These are phyloP conservation scores for Artemisia argyi DNA, from an alignment of 129 eudicot species.

Conservation along the genomic window DNA sequence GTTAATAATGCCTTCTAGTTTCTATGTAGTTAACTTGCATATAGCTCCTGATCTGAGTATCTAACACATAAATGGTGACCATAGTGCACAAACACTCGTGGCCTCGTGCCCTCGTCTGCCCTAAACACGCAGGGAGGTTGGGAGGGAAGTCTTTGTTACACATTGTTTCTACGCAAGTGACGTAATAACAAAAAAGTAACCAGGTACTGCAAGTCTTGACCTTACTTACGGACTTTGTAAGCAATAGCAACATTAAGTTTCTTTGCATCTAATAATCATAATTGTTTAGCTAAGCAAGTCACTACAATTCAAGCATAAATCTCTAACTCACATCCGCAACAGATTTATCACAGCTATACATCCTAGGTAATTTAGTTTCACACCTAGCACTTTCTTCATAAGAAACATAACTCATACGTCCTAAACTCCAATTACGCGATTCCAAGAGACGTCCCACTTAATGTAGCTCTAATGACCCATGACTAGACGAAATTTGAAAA, in stretches of 20 bases:
- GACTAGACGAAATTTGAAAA: not conserved
- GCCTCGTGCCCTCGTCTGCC: not conserved
- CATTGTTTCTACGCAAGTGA: not conserved
- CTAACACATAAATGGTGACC: not conserved
- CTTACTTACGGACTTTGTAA: no score
- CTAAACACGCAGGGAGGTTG: not conserved
- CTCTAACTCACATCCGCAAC: no score
- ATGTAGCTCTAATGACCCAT: no score
- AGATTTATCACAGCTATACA: not conserved
- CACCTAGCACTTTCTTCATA: not conserved
- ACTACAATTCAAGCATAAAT: not conserved
- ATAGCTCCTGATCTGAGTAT: not conserved
- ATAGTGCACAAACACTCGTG: not conserved
- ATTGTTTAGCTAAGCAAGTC: no score
- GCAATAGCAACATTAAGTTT: no score
- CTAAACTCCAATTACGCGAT: not conserved
- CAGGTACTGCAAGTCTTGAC: no score
- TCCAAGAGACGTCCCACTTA: no score
- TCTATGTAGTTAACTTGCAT: not conserved
- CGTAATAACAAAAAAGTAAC: no score
- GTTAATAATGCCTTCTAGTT: not conserved
- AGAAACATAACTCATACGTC: not conserved
- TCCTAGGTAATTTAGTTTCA: not conserved
- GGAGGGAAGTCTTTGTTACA: not conserved
- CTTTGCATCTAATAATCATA: no score